Conservation (phyloP, 1,139 yeast species). For the Debaryomycetaceae sp. region DNA sequence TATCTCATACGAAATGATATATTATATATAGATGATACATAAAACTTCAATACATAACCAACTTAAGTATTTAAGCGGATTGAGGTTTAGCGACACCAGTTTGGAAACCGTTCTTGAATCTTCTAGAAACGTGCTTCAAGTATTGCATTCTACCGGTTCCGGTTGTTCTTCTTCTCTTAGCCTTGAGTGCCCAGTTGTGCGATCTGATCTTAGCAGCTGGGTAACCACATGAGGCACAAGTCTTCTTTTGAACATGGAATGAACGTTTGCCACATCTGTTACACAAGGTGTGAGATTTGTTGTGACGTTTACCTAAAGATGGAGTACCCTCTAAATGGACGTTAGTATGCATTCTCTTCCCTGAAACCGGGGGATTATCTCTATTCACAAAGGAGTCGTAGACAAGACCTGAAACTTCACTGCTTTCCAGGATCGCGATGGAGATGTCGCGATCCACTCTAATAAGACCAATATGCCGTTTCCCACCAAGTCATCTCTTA, state of each 20-base stretch:
- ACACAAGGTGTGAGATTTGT: slow-evolving; percentile 99
- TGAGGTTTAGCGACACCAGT: slow-evolving; percentile 70
- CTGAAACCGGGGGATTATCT: background rate
- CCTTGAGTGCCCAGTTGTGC: slow-evolving; percentile 99
- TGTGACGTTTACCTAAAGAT: slow-evolving; percentile 99
- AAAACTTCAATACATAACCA: slow-evolving; percentile 6
- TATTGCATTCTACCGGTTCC: slow-evolving; percentile 99
- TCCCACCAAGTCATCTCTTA: too few relatives aligned
- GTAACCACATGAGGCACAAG: slow-evolving; percentile 98
- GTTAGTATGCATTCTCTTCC: slow-evolving; percentile 5
- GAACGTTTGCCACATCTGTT: slow-evolving; percentile 99
- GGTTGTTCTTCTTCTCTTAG: slow-evolving; percentile 99
- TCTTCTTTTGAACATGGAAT: slow-evolving; percentile 98
- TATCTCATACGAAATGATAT: background rate
- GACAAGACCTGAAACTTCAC: too few relatives aligned
- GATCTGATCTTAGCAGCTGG: slow-evolving; percentile 99
- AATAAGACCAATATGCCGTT: too few relatives aligned
- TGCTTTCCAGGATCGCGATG: too few relatives aligned
- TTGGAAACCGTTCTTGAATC: slow-evolving; percentile 99
- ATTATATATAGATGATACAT: background rate
- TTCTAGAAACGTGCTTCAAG: slow-evolving; percentile 95
- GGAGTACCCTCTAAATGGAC: slow-evolving; percentile 91
- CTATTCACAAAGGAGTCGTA: too few relatives aligned
- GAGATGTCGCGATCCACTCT: too few relatives aligned
- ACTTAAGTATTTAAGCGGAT: slow-evolving; percentile 29